These are phyloP conservation scores for Juncus effusus DNA, from an alignment of 176 grass and related monocot genomes.

Conservation along the genomic window DNA sequence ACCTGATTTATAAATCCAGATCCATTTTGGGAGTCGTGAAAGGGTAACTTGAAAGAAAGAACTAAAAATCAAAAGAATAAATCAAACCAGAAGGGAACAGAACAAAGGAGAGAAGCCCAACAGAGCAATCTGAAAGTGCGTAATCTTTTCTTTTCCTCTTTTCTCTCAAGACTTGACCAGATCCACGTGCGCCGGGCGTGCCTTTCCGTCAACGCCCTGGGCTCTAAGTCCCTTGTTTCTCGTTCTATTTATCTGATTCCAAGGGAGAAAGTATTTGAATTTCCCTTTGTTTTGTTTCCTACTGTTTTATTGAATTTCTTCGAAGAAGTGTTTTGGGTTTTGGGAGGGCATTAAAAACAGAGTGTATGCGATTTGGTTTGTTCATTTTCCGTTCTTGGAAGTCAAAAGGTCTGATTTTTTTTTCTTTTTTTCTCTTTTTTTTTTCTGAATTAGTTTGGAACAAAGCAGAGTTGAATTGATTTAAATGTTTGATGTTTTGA, in stretches of 20 bases:
- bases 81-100: constrained; percentile 4
- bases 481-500: background rate
- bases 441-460: no score
- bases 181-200: background rate
- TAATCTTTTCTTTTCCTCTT: constrained; percentile 12
- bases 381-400: background rate
- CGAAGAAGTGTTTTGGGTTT: background rate
- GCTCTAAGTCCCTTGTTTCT: background rate
- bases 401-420: no score
- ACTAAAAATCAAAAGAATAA: constrained; percentile 11
- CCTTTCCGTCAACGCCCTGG: constrained; percentile 3
- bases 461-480: no score
- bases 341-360: background rate
- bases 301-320: background rate
- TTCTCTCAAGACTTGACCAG: constrained; percentile 12
- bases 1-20: constrained; percentile 10
- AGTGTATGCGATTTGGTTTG: background rate
- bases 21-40: constrained; percentile 23
- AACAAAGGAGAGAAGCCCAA: background rate
- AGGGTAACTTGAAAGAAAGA: constrained; percentile 8
- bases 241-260: background rate
- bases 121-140: constrained; percentile 29
- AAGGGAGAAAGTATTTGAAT: background rate
- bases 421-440: no score
- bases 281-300: constrained; percentile 9